Percentiles rank a stretch among this genome's conserved stretches.
Conservation (phyloP, 768 basidiomycete genomes). For the Boletus subparvulus region DNA sequence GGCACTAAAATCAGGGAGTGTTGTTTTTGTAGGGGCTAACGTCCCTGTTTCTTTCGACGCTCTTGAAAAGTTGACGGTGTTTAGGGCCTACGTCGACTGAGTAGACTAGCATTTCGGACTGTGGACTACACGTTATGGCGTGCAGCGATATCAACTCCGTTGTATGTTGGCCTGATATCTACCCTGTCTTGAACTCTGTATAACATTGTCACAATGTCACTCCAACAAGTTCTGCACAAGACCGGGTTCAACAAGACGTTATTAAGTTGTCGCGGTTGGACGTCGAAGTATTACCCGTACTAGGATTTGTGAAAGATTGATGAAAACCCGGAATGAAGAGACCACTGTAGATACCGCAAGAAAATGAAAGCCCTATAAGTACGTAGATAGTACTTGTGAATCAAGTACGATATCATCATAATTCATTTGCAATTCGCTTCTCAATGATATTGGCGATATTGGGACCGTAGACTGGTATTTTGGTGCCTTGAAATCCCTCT, state of each 20-base stretch:
- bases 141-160: no score
- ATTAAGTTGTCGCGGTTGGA: neutral
- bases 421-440: constrained; percentile 49
- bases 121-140: no score
- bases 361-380: neutral
- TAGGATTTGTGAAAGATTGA: neutral
- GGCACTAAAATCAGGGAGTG: constrained; percentile 61
- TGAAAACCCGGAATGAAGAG: neutral
- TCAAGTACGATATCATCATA: neutral
- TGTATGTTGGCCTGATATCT: no score
- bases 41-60: constrained; percentile 51
- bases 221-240: no score
- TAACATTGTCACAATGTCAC: no score
- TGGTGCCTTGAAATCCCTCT: constrained; percentile 79
- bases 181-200: no score
- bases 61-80: constrained; percentile 24
- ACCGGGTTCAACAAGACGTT: neutral
- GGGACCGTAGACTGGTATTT: constrained; percentile 71
- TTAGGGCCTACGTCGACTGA: constrained; percentile 31
- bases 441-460: constrained; percentile 69
- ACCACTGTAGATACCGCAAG: neutral
- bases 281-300: neutral
- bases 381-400: neutral
- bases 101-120: neutral
- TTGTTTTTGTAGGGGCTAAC: constrained; percentile 80